Evolutionary conservation across 257 asterid genomes (phyloP), one percentile per base, ranked within the genome.

Genomic region (Galeopsis tetrahit): DNA sequence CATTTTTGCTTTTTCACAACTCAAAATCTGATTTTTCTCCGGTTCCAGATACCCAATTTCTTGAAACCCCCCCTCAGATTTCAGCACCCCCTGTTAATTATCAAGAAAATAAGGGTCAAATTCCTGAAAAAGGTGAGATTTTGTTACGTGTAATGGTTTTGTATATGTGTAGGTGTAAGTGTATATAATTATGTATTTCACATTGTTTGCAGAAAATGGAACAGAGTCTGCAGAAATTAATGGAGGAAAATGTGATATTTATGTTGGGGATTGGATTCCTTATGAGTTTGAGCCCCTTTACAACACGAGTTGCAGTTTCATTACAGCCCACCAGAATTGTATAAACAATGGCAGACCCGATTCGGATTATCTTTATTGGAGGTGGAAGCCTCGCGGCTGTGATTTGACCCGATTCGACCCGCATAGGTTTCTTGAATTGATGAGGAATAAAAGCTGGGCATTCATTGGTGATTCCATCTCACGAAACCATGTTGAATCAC

Each of bases 391-490:
- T 8, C 83, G 40, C 6, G 87, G 80, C 4, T 93, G 97, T 61
- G 79, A 88, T 71, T 71, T 89, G 78, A 78, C 95, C 70, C 90
- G 66, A 21, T 58, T 91, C 33, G 81, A 89, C 68, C 87, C 96
- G 4, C 46, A 36, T 49, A 85, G 69, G 78, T 93, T 91, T 80
- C 92, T 91, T 7, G 83, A 83, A 28, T 35, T 63, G 8, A 89
- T 91, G 98, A 89, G 87, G 81, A 77, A 89, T 55, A 91, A 87
- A 74, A 78, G 78, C 8, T 89, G 84, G 90, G 98, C 86, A 0
- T 79, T 88, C 59, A 78, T 93, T 48, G 98, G 98, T 11, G 97
- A 93, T 81, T 93, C 97, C 13, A 86, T 93, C 15, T 83, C 96
- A 0, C 76, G 97, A 55, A 93, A 93, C 84, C 97, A 93, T 44